Conservation (phyloP, 2,329 filamentous ascomycete genomes). For the Monilinia vaccinii-corymbosi region DNA sequence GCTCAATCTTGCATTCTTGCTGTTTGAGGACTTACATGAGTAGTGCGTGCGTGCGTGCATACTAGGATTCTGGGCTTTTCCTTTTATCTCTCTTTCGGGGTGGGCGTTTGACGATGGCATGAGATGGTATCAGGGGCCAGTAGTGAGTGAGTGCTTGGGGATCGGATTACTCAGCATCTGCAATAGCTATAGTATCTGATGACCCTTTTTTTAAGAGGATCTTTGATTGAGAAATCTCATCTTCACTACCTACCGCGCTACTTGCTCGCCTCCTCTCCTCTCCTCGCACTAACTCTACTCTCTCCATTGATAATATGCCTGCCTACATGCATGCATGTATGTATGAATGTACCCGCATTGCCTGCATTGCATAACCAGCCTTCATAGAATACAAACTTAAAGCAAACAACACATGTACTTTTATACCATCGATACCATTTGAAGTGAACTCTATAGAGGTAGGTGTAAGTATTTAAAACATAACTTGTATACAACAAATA, state of each 20-base stretch:
- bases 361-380: background rate
- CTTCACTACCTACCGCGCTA: background rate
- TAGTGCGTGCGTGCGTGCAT: background rate
- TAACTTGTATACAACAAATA: slow-evolving; percentile 7
- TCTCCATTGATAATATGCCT: background rate
- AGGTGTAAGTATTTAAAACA: background rate
- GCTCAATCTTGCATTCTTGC: background rate
- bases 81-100: background rate
- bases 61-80: slow-evolving; percentile 1
- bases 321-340: no score
- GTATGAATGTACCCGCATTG: background rate
- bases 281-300: no score
- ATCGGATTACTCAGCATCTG: no score
- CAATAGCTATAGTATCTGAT: background rate
- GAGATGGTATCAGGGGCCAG: background rate
- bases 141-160: background rate
- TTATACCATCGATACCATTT: background rate
- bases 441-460: background rate
- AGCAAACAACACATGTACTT: background rate
- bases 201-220: background rate
- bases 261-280: background rate
- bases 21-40: background rate
- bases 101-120: background rate
- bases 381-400: background rate
- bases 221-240: background rate